Conservation (phyloP, 805 yeast species). For the Ogataea zsoltii region DNA sequence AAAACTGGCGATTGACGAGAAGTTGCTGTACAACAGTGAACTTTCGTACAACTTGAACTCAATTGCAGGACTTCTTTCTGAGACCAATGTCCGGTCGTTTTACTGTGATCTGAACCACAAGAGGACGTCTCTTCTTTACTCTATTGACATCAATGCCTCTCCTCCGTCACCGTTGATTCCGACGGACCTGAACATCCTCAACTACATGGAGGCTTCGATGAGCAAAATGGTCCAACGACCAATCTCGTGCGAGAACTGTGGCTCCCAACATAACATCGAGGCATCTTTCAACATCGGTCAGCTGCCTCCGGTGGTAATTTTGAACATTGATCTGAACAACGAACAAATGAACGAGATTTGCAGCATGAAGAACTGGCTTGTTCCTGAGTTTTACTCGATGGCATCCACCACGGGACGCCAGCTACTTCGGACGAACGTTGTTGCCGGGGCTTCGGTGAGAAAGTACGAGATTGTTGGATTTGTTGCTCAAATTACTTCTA, state of each 20-base stretch:
- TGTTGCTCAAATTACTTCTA: constrained; percentile 65
- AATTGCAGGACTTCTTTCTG: constrained; percentile 45
- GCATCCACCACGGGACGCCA: constrained; percentile 30
- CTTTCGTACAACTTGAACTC: constrained; percentile 23
- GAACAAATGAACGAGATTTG: constrained; percentile 56
- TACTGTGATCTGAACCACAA: constrained; percentile 41
- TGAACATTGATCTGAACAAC: constrained; percentile 57
- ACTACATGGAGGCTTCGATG: constrained; percentile 63
- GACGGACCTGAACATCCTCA: constrained; percentile 42
- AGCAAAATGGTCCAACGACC: constrained; percentile 50
- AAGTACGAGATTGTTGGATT: constrained; percentile 68
- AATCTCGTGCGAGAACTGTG: constrained; percentile 54
- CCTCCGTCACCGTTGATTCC: constrained; percentile 37
- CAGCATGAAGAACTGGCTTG: constrained; percentile 56
- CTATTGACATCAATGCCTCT: constrained; percentile 42
- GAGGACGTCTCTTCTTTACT: constrained; percentile 37
- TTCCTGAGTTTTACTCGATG: constrained; percentile 53
- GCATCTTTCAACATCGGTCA: constrained; percentile 50
- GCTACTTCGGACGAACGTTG: constrained; percentile 25
- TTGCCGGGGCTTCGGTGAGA: constrained; percentile 23
- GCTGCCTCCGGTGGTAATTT: constrained; percentile 63
- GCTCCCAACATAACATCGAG: constrained; percentile 53
- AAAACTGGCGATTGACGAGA: constrained; percentile 52
- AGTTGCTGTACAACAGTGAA: constrained; percentile 27
- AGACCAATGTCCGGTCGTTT: constrained; percentile 41